Base-by-base conservation (phyloP, 352 stramenopile genomes). In the Lagenidium giganteum region DNA sequence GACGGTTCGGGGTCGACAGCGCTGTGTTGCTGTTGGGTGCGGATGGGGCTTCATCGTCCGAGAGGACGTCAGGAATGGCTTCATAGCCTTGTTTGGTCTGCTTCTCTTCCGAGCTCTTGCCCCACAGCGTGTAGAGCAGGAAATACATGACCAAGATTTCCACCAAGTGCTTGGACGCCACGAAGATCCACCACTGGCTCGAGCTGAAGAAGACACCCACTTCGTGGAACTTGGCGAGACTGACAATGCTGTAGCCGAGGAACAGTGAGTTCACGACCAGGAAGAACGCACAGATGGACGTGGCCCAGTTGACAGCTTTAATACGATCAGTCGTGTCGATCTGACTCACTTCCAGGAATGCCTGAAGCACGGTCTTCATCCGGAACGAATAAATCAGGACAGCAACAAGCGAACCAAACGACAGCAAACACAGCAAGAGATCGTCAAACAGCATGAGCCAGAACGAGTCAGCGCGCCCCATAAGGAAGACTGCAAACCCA, bases 241-340 rank as follows among this genome's bases (percentile, higher is more conserved):
- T 83, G 30, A 90, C 68, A 47, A 91, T 75, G 43, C 76, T 84
- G 54, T 87, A 88, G 16, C 56, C 69, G 36, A 98, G 79, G 49
- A 98, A 84, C 20, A 93, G 67, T 6, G 76, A 72, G 39, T 96
- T 90, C 8, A 91, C 82, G n/a, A 97, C 59, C 53, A 98, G 96
- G 61, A 98, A 98, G 37, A 96, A 69, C 24, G 96, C 96, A 29
- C 93, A 95, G 37, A 96, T 97, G 4, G 93, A 81, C 13, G 93
- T 98, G 30, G 97, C 97, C 78, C 88, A 97, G 25, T 97, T 89
- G 36, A 98, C 96, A 4, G 92, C 83, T 49, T 92, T 93, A 27
- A 98, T 96, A 49, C 97, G 87, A 47, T 85, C 88, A n/a, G 97
- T 96, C 12, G 93, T 98, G 27, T 95, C 93, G 32, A 98, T 96